A percentile compares a stretch with the other conserved stretches of the same genome.
Conservation (phyloP, 805 yeast species). For the baker's yeast (Saccharomyces cerevisiae) region DNA sequence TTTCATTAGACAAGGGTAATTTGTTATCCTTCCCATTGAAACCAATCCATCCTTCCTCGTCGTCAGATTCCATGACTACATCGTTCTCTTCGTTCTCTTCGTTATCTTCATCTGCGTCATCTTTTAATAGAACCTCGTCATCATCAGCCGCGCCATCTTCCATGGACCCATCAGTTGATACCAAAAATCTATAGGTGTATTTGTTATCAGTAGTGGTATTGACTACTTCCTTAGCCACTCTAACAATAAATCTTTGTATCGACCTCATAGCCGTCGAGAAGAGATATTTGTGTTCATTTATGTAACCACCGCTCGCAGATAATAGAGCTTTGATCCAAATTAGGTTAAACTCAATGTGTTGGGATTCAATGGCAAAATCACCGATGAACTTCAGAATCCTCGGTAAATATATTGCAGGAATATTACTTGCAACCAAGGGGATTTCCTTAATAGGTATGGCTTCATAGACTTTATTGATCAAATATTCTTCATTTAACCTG, state of each 20-base stretch:
- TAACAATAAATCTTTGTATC: conserved; percentile 64
- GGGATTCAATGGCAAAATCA: conserved; percentile 55
- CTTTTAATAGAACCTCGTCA: conserved; percentile 29
- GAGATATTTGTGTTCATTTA: conserved; percentile 51
- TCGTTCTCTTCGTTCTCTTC: conserved; percentile 21
- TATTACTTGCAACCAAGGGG: conserved; percentile 50
- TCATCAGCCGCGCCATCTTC: conserved; percentile 26
- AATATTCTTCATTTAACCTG: conserved; percentile 72
- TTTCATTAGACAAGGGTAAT: conserved; percentile 15
- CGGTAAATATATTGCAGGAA: conserved; percentile 72
- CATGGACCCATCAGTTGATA: conserved; percentile 25
- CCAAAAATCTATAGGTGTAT: conserved; percentile 46
- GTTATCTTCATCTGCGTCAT: conserved; percentile 25
- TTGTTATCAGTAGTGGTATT: conserved; percentile 45
- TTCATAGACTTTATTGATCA: conserved; percentile 70
- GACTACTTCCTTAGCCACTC: conserved; percentile 69
- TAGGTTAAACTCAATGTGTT: conserved; percentile 76
- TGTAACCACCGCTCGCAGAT: conserved; percentile 68
- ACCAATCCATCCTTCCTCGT: conserved; percentile 33
- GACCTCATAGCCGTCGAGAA: conserved; percentile 60
- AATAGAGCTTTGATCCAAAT: conserved; percentile 71
- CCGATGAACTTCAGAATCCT: conserved; percentile 65
- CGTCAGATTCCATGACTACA: conserved; percentile 23
- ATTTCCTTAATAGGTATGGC: conserved; percentile 64
- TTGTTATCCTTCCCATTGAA: conserved; percentile 23